A percentile compares a stretch with the other conserved stretches of the same genome.
Evolutionary conservation across 805 yeast species (phyloP).

Genomic region (Lipomyces yamadae): DNA sequence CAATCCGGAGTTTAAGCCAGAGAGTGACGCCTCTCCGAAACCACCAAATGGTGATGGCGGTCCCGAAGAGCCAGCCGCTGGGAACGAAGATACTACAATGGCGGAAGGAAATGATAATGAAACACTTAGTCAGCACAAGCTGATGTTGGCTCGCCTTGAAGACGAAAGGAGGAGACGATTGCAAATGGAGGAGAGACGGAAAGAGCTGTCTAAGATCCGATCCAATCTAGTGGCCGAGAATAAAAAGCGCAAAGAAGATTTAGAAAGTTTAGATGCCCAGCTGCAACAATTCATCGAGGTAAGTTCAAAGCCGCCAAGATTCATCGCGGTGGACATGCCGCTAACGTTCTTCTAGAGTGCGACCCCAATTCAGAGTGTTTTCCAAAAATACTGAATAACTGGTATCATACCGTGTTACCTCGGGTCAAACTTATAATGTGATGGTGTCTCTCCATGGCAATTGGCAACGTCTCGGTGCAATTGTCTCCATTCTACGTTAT

Average conservation of each 20-base stretch:
- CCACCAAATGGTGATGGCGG: not conserved
- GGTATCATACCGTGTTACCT: not conserved
- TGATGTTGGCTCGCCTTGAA: constrained; percentile 26
- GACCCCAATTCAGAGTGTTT: constrained; percentile 25
- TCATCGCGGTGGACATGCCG: not conserved
- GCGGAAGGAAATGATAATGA: not conserved
- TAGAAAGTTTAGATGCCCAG: constrained; percentile 32
- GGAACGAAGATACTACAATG: not conserved
- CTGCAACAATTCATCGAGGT: constrained; percentile 33
- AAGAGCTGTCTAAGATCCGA: constrained; percentile 15
- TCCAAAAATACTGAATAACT: constrained; percentile 17
- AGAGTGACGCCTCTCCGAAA: not conserved
- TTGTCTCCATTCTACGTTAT: not conserved
- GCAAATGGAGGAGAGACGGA: constrained; percentile 9
- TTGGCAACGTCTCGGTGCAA: not conserved
- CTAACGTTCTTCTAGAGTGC: constrained; percentile 23
- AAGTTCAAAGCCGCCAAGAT: not conserved
- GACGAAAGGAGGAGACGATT: constrained; percentile 33
- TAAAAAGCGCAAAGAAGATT: constrained; percentile 21
- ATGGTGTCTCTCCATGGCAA: not conserved
- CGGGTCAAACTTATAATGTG: not conserved
- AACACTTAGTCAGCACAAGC: constrained; percentile 13
- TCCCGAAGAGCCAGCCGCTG: not conserved
- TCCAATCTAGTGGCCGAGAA: constrained; percentile 24
- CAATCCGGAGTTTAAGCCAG: constrained; percentile 24